phyloP scores from a whole-genome alignment of 331 rosid species.

The Prunus yedoensis region DNA sequence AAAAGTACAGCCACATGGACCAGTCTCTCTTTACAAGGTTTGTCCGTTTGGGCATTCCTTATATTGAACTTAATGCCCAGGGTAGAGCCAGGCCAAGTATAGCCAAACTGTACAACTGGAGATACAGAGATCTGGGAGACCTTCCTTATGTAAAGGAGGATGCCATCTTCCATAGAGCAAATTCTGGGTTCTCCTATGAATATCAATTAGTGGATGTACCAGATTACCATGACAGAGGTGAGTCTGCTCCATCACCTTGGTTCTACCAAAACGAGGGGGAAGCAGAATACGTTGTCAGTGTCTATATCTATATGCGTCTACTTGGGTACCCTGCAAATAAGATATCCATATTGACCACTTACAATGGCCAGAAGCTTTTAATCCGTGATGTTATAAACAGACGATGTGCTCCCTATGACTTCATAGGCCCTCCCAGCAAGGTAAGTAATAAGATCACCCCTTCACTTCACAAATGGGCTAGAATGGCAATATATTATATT shows the following conservation, averaged over 20 bases:
- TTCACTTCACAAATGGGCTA: conserved; percentile 1
- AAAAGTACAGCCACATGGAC: conserved; percentile 97
- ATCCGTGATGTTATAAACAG: conserved; percentile 90
- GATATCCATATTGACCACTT: conserved; percentile 95
- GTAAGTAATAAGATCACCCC: conserved; percentile 31
- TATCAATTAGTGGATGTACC: conserved; percentile 95
- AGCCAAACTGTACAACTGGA: conserved; percentile 93
- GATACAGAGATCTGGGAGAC: conserved; percentile 94
- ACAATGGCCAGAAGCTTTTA: conserved; percentile 97
- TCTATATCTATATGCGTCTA: conserved; percentile 88
- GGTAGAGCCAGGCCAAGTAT: conserved; percentile 97
- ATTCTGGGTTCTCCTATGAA: conserved; percentile 94
- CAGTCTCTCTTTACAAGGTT: conserved; percentile 95
- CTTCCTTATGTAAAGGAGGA: conserved; percentile 73
- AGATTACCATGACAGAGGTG: conserved; percentile 87
- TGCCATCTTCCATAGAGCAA: conserved; percentile 61
- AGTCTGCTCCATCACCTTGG: conserved; percentile 95
- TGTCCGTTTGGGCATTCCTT: conserved; percentile 97
- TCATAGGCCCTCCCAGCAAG: conserved; percentile 96
- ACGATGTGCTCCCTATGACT: conserved; percentile 85
- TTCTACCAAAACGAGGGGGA: conserved; percentile 97
- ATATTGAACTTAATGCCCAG: conserved; percentile 97
- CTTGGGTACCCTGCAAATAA: conserved; percentile 93
- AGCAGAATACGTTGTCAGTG: conserved; percentile 93
- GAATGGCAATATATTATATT: background rate